Evolutionary conservation across 208 protist genomes (phyloP).

Genomic region (Trypanosoma cruzi): DNA sequence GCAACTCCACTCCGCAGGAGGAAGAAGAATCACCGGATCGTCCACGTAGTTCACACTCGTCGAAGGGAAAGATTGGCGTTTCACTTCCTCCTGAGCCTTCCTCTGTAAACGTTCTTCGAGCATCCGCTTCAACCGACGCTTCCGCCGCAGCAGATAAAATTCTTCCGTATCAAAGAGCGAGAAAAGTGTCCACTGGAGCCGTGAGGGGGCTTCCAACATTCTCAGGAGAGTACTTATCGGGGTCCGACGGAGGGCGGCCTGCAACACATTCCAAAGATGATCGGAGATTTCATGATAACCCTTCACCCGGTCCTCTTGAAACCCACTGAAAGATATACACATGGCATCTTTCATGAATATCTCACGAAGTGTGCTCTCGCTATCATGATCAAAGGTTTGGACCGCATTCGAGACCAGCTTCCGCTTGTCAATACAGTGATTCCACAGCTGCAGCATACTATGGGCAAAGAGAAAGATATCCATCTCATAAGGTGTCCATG

Average conservation of each 20-base stretch:
- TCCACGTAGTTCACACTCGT: neutral
- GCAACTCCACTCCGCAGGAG: neutral
- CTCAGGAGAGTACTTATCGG: conserved; percentile 4
- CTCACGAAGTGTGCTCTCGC: neutral
- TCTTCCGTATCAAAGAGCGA: conserved; percentile 12
- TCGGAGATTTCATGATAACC: conserved; percentile 23
- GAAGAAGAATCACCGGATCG: neutral
- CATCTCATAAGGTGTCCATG: conserved; percentile 29
- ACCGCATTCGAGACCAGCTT: neutral
- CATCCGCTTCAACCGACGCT: conserved; percentile 1
- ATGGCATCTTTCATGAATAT: neutral
- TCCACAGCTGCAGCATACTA: conserved; percentile 22
- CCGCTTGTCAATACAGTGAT: conserved; percentile 5
- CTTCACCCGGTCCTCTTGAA: conserved; percentile 1
- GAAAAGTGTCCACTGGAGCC: neutral
- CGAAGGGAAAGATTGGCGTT: neutral
- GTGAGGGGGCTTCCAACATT: conserved; percentile 21
- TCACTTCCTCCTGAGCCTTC: neutral
- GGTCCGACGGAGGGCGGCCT: conserved; percentile 4
- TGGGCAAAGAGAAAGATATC: conserved; percentile 34
- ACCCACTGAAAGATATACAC: neutral
- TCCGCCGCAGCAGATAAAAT: conserved; percentile 6
- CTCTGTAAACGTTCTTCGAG: neutral
- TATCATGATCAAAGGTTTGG: neutral
- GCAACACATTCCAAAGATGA: conserved; percentile 15